A percentile compares a stretch with the other conserved stretches of the same genome.
Evolutionary conservation across 2,329 filamentous ascomycete genomes (phyloP).

Genomic region (Calonectria montana): DNA sequence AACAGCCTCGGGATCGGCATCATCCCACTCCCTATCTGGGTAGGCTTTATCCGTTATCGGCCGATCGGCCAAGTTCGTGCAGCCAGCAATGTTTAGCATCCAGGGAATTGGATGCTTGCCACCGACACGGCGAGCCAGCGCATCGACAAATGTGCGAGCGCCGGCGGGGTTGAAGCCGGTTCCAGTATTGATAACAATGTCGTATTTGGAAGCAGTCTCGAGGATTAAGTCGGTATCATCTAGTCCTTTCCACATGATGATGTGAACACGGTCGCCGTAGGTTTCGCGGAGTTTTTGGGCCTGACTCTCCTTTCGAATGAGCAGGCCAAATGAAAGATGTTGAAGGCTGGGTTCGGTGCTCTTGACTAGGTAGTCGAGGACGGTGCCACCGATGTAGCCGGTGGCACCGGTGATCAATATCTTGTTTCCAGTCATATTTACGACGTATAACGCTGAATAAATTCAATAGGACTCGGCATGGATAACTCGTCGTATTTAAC

Average conservation of each 20-base stretch:
- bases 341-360: neutral
- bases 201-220: conserved; percentile 15
- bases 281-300: conserved; percentile 1
- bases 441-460: neutral
- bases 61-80: conserved; percentile 13
- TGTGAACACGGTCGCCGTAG: conserved; percentile 18
- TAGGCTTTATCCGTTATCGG: conserved; percentile 2
- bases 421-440: conserved; percentile 9
- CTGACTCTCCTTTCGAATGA: neutral
- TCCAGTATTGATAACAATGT: conserved; percentile 18
- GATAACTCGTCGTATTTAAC: neutral
- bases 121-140: conserved; percentile 8
- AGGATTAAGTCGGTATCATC: conserved; percentile 9
- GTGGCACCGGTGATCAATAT: conserved; percentile 18
- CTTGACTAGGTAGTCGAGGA: conserved; percentile 16
- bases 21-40: conserved; percentile 9
- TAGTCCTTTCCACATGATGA: conserved; percentile 17
- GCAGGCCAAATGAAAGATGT: conserved; percentile 1
- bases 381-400: conserved; percentile 21
- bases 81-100: conserved; percentile 15
- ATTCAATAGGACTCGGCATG: neutral
- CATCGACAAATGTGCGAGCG: conserved; percentile 12
- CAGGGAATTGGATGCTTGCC: neutral
- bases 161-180: conserved; percentile 11
- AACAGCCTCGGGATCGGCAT: neutral